Evolutionary conservation across 2,329 filamentous ascomycete genomes (phyloP), one percentile per base, ranked within the genome.

Genomic region (Penicillium psychrosexuale): DNA sequence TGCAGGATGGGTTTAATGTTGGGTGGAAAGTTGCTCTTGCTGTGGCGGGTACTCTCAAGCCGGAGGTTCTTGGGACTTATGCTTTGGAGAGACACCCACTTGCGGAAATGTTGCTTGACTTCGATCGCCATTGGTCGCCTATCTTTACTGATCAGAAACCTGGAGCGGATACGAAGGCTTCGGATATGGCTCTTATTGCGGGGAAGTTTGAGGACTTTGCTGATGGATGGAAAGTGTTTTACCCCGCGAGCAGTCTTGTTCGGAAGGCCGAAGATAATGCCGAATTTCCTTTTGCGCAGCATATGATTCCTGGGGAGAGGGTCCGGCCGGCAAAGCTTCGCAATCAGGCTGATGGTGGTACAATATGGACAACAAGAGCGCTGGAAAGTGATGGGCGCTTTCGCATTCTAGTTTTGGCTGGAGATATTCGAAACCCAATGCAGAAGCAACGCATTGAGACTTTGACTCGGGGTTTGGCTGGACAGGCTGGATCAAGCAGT

Each of bases 61-160:
- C 74, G 0, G 62, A 66, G 0, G 74, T 83, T 8, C 68, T 84
- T 1, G 72, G 74, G 49, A 83, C 81, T 0, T 84, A 83, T 56
- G 72, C 79, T 17, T 69, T 72, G 0, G 82, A 84, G 61, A 75
- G 87, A 2, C 79, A 82, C 4, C 78, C 76, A 4, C 81, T 90
- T 1, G 88, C 88, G 0, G 77, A 86, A 54, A 81, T 87, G 48
- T 77, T 90, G 0, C 89, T 91, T 57, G 77, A 79, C 7, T 85
- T 87, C 55, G 84, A 87, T 64, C 80, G 82, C 43, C 51, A 55
- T n/a, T 65, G 61, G 63, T 60, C 61, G 7, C 53, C 49, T 2
- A 46, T 61, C 2, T 65, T 65, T 27, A 64, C 56, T 9, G 53
- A 57, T 7, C 24, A 12, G 0, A 50, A 52, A 7, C 27, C 42